Evolutionary conservation across 208 protist species (phyloP), one percentile per base, ranked within the genome.

Genomic region (Trypanosoma avium): DNA sequence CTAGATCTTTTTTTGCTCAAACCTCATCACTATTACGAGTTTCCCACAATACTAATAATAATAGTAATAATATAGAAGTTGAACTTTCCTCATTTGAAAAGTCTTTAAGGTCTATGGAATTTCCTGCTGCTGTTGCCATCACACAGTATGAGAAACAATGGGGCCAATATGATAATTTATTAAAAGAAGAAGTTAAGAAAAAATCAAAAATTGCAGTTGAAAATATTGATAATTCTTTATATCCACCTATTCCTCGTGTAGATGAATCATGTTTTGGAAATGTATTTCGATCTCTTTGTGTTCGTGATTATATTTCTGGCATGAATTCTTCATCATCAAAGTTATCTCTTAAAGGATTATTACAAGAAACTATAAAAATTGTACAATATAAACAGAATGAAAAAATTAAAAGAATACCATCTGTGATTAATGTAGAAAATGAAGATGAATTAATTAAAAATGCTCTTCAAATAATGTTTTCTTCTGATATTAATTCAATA

Each of bases 231-330:
- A n/a, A 50, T 32, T 42, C n/a, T 26, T 5, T 17, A 17, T 73
- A 67, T 67, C 60, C 67, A 21, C 35, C 22, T 32, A 49, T 73
- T 57, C 67, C 67, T 45, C 60, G 52, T 47, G 67, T 73, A 24
- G 27, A 32, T 27, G 67, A 73, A 35, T 61, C 59, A 7, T 33
- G 19, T 4, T 66, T 73, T 62, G 67, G 67, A 13, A 48, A 53
- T 3, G 24, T 40, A 22, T 43, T 67, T 9, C 67, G 67, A 49
- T 19, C 50, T 17, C 49, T 61, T 19, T 58, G 59, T 13, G 50
- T 62, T 27, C 40, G 40, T 12, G 38, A 55, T 21, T 42, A 61
- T 49, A 1, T 73, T 19, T 61, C 60, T 26, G 13, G 21, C 6
- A 13, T 33, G 7, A 8, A 7, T 38, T 62, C 60, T 8, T 62